Evolutionary conservation across 2,329 filamentous ascomycete genomes (phyloP).

Genomic region (Colletotrichum incanum): DNA sequence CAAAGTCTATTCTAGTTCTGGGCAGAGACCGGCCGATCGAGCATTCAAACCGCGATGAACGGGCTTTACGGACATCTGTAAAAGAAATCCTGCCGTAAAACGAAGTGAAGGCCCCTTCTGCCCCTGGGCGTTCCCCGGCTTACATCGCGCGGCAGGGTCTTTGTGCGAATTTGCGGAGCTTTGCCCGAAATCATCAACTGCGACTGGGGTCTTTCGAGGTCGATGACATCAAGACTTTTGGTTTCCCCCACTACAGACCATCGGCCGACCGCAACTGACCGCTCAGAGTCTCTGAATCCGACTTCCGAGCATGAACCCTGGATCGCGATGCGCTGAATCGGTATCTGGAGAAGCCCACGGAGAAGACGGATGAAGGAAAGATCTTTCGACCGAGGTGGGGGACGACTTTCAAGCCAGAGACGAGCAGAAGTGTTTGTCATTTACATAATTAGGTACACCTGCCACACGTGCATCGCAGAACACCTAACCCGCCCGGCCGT

Average conservation of each 20-base stretch:
- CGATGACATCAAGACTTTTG: constrained; percentile 42
- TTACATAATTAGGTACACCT: background rate
- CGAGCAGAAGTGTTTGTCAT: constrained; percentile 2
- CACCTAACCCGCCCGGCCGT: constrained; percentile 9
- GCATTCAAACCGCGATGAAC: constrained; percentile 32
- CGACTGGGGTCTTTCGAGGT: constrained; percentile 17
- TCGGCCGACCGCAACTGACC: background rate
- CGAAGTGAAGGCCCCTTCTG: too few relatives aligned
- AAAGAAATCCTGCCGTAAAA: background rate
- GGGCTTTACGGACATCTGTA: background rate
- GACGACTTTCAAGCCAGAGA: too few relatives aligned
- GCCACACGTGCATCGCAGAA: constrained; percentile 16
- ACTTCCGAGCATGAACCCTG: background rate
- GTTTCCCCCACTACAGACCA: constrained; percentile 12
- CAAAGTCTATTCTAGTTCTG: background rate
- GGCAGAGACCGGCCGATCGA: constrained; percentile 18
- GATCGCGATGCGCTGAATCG: background rate
- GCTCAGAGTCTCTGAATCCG: background rate
- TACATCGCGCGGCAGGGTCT: background rate
- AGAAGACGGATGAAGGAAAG: background rate
- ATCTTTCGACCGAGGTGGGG: background rate
- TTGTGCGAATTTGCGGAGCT: constrained; percentile 20
- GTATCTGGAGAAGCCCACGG: background rate
- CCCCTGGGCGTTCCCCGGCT: constrained; percentile 20
- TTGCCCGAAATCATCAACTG: background rate